Base-by-base conservation (phyloP, 2,329 filamentous ascomycete genomes). In the Lachnellula cervina region DNA sequence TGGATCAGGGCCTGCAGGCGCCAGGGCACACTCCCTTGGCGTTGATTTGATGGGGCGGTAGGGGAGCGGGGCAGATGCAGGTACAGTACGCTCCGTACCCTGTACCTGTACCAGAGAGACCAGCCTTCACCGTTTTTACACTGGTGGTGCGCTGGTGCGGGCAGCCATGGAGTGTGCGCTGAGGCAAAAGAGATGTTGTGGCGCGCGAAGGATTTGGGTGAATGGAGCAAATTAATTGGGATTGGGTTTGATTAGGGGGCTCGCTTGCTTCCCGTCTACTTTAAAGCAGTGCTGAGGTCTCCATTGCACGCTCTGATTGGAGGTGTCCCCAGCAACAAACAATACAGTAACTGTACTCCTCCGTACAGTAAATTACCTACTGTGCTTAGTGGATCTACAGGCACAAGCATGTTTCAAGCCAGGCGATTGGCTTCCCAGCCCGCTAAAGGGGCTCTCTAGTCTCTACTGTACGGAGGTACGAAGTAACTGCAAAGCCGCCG, bases 161-260 rank as follows among this genome's bases (percentile, higher is more conserved):
- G 37, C 19, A n/a, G 37, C 48, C 38, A 5, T 37, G 23, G 25
- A 50, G 37, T 38, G 37, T 40, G 37, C 2, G 37, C 37, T 40
- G 37, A 16, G 37, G 37, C 16, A 40, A n/a, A 17, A 13, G 37
- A 40, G 37, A 17, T 9, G 37, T 40, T 17, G 37, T 40, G 37
- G 37, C 37, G 37, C 14, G 4, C 5, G 37, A 17, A 16, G 37
- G 48, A 28, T 21, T 19, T 23, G 21, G 21, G 21, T 23, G 21
- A 4, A 23, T 23, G 21, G 21, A 23, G 21, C 21, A 23, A 23
- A 23, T 23, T 23, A 23, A 23, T n/a, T n/a, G n/a, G n/a, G n/a
- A n/a, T n/a, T n/a, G n/a, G n/a, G 21, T 23, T 23, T 23, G 21
- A 23, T 57, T 55, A 59, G 57, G 60, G 55, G 58, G 55, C 47